Evolutionary conservation across 306 rosid genomes (phyloP).

Genomic region (Castanopsis chinensis): DNA sequence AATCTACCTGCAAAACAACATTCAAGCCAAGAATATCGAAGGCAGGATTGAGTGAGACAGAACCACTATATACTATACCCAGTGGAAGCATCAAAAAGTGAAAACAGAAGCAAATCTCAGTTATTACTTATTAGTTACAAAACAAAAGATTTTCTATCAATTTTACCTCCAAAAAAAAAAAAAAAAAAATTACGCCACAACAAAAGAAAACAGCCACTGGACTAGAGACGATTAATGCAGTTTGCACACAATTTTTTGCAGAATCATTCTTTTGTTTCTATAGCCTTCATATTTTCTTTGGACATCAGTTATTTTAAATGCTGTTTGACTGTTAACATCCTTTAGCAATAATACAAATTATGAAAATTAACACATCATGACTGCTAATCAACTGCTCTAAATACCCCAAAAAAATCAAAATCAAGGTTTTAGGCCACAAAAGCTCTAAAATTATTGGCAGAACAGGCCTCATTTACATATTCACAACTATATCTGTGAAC

Average conservation of each 20-base stretch:
- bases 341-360: background rate
- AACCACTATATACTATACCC: background rate
- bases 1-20: constrained; percentile 72
- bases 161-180: no score
- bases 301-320: background rate
- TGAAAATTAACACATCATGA: background rate
- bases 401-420: background rate
- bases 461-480: background rate
- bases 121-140: background rate
- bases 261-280: background rate
- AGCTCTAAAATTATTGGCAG: background rate
- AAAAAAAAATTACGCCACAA: background rate
- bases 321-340: background rate
- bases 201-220: background rate
- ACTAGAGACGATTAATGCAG: background rate
- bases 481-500: no score
- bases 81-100: background rate
- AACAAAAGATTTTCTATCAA: no score
- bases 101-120: background rate
- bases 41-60: constrained; percentile 15
- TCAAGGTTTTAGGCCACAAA: background rate
- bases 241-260: background rate
- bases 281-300: background rate
- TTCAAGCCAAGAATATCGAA: constrained; percentile 25
- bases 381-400: background rate